These are phyloP conservation scores for Phytophthora pini DNA, from an alignment of 352 stramenopile genomes.

Conservation along the genomic window DNA sequence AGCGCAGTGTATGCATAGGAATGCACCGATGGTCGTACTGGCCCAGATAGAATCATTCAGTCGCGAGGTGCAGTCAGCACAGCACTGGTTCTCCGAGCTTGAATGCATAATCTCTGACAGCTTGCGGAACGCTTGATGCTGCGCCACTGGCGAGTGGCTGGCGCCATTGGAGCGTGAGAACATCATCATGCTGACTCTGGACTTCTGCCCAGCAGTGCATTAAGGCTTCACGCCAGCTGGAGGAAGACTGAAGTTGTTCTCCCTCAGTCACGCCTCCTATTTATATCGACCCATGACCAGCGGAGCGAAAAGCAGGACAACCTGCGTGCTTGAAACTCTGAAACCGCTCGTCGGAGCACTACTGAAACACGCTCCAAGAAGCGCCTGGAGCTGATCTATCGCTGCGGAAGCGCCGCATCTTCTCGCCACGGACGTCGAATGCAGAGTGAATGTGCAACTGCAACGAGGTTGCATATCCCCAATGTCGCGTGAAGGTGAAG, in stretches of 20 bases:
- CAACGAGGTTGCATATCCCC: conserved; percentile 10
- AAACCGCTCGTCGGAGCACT: conserved; percentile 20
- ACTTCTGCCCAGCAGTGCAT: neutral
- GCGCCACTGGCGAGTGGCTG: conserved; percentile 31
- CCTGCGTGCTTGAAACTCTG: conserved; percentile 19
- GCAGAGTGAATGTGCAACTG: conserved; percentile 20
- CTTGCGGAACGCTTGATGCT: conserved; percentile 56
- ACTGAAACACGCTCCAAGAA: neutral
- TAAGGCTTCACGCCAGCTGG: neutral
- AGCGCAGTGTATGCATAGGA: conserved; percentile 96
- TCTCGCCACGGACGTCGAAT: neutral
- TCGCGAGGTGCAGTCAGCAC: conserved; percentile 76
- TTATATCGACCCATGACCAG: conserved; percentile 23
- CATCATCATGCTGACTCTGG: conserved; percentile 43
- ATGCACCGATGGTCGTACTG: conserved; percentile 93
- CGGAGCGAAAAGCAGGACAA: conserved; percentile 6
- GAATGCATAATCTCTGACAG: conserved; percentile 72
- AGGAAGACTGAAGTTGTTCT: conserved; percentile 11
- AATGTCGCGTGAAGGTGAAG: conserved; percentile 33
- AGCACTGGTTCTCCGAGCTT: conserved; percentile 67
- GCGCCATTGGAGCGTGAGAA: conserved; percentile 37
- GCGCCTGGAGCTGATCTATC: neutral
- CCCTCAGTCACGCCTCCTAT: conserved; percentile 17
- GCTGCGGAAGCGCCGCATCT: neutral
- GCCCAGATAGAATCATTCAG: conserved; percentile 93